Conservation (phyloP, 2,329 filamentous ascomycete genomes). For the Colletotrichum lupini region DNA sequence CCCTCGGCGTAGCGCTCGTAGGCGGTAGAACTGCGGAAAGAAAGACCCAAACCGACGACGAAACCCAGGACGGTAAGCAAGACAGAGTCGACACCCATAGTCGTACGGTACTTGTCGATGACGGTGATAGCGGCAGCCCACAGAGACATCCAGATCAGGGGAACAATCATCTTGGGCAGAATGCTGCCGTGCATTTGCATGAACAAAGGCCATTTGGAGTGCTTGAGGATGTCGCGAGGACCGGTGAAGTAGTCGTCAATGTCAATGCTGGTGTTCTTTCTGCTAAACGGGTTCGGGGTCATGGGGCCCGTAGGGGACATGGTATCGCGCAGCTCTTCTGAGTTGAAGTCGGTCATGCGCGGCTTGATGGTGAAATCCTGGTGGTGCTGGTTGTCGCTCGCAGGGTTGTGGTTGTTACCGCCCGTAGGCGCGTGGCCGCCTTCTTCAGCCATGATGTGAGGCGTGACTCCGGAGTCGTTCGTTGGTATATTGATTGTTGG, state of each 20-base stretch:
- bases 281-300: slow-evolving; percentile 45
- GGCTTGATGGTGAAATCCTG: slow-evolving; percentile 22
- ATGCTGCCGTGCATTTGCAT: slow-evolving; percentile 82
- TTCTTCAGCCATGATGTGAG: slow-evolving; percentile 30
- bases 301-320: slow-evolving; percentile 45
- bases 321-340: slow-evolving; percentile 39
- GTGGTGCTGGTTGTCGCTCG: slow-evolving; percentile 16
- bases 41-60: slow-evolving; percentile 82
- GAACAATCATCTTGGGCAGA: slow-evolving; percentile 78
- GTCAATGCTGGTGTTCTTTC: slow-evolving; percentile 52
- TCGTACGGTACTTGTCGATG: slow-evolving; percentile 59
- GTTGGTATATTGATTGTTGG: slow-evolving; percentile 21
- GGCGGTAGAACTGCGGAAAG: slow-evolving; percentile 80
- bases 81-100: slow-evolving; percentile 55
- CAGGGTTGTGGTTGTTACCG: slow-evolving; percentile 11
- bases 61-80: slow-evolving; percentile 84
- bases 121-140: slow-evolving; percentile 76
- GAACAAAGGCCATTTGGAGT: slow-evolving; percentile 82
- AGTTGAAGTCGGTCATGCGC: slow-evolving; percentile 19
- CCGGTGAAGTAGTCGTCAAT: slow-evolving; percentile 73
- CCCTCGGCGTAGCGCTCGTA: slow-evolving; percentile 79
- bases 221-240: slow-evolving; percentile 76
- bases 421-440: slow-evolving; percentile 16
- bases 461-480: slow-evolving; percentile 8
- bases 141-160: slow-evolving; percentile 67